phyloP scores from a whole-genome alignment of 2,329 filamentous ascomycete species.

The Alternaria sp. region DNA sequence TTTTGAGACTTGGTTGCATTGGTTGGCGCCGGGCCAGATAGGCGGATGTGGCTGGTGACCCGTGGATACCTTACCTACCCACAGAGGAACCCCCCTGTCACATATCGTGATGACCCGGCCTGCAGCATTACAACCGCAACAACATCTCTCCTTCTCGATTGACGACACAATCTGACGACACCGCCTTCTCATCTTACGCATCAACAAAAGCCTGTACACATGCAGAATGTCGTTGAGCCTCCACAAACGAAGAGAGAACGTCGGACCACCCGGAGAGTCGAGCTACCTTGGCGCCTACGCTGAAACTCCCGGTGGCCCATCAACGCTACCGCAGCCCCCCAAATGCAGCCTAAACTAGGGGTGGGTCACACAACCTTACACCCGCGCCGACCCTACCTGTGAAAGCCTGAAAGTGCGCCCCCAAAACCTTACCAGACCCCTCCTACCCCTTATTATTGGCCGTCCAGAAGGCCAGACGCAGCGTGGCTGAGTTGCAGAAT shows the following conservation, averaged over 20 bases:
- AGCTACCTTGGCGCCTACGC: slow-evolving; percentile 4
- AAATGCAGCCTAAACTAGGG: slow-evolving; percentile 22
- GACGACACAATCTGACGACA: neutral
- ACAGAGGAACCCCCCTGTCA: neutral
- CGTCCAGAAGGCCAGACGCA: slow-evolving; percentile 21
- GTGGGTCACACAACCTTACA: slow-evolving; percentile 8
- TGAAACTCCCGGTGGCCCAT: slow-evolving; percentile 10
- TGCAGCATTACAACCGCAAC: neutral
- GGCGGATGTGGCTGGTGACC: slow-evolving; percentile 18
- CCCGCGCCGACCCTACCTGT: neutral
- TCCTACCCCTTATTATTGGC: neutral
- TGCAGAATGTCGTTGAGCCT: too few relatives aligned
- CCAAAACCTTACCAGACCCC: slow-evolving; percentile 1
- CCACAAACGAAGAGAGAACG: too few relatives aligned
- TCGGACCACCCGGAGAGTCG: neutral
- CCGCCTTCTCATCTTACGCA: neutral
- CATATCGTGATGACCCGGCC: neutral
- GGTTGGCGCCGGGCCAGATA: slow-evolving; percentile 7
- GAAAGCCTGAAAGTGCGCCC: neutral
- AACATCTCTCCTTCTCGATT: neutral
- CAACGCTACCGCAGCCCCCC: slow-evolving; percentile 13
- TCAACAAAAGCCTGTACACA: accelerated
- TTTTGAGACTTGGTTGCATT: slow-evolving; percentile 16
- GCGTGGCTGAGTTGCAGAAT: slow-evolving; percentile 30
- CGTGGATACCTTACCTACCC: neutral